These are phyloP conservation scores for Sungouiella thailandica DNA, from an alignment of 805 yeast species.

Conservation along the genomic window DNA sequence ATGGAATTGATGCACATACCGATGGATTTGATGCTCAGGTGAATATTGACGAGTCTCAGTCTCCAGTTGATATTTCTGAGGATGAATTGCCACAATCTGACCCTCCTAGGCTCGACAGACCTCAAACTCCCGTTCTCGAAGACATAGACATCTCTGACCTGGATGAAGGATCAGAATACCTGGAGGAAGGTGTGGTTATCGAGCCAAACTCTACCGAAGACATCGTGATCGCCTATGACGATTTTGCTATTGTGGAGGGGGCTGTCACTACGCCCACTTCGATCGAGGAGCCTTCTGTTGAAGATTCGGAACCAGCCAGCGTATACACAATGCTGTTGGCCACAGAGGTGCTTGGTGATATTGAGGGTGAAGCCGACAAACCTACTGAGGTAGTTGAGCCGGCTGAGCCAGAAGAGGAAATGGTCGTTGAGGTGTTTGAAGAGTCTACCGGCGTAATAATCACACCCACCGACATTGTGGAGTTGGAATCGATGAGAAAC, in stretches of 20 bases:
- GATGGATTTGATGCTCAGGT: too few relatives aligned
- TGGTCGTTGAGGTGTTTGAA: slow-evolving; percentile 6
- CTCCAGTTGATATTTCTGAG: too few relatives aligned
- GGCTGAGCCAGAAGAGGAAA: slow-evolving; percentile 3
- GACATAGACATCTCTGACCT: too few relatives aligned
- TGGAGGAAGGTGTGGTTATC: slow-evolving; percentile 2
- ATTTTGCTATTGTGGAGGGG: slow-evolving; percentile 9
- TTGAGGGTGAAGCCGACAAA: neutral
- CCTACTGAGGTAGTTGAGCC: slow-evolving; percentile 11
- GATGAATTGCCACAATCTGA: too few relatives aligned
- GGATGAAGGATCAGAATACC: neutral
- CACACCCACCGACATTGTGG: slow-evolving; percentile 9
- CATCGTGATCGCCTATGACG: slow-evolving; percentile 7
- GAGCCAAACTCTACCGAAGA: slow-evolving; percentile 9
- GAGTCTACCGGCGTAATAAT: slow-evolving; percentile 6
- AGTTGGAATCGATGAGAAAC: slow-evolving; percentile 8
- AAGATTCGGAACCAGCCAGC: neutral
- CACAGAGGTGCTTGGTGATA: neutral
- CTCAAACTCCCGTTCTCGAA: slow-evolving; percentile 8
- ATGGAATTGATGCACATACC: too few relatives aligned
- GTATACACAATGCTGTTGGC: too few relatives aligned
- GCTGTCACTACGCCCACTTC: slow-evolving; percentile 8
- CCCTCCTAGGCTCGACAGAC: too few relatives aligned
- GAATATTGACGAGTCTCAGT: too few relatives aligned
- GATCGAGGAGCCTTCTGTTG: slow-evolving; percentile 7